These are phyloP conservation scores for Boeremia exigua DNA, from an alignment of 2,329 filamentous ascomycete genomes.

Conservation along the genomic window DNA sequence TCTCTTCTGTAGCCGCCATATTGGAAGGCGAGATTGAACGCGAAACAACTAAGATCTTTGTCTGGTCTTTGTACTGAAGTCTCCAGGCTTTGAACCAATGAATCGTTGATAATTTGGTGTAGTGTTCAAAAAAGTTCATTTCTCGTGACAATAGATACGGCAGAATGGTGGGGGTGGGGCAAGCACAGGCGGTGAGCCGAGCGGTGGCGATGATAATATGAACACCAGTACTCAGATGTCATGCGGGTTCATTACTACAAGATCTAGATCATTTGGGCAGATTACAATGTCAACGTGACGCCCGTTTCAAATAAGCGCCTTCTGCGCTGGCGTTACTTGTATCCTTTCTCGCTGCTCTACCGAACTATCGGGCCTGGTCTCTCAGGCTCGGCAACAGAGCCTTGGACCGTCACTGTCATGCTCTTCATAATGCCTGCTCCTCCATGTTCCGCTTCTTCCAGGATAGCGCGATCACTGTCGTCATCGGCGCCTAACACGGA, in stretches of 20 bases:
- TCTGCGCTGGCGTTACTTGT: too few species aligned
- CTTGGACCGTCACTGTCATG: conserved; percentile 10
- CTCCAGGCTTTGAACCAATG: not conserved
- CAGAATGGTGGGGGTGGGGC: conserved; percentile 9
- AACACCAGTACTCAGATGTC: not conserved
- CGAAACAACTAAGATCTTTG: not conserved
- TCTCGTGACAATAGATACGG: conserved; percentile 5
- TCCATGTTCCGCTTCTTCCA: conserved; percentile 6
- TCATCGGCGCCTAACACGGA: conserved; percentile 27
- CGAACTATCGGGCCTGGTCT: not conserved
- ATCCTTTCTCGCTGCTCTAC: too few species aligned
- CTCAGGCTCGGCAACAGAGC: not conserved
- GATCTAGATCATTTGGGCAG: too few species aligned
- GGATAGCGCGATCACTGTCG: conserved; percentile 34
- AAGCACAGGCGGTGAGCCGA: not conserved
- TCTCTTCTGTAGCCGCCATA: conserved; percentile 23
- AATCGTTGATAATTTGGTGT: not conserved
- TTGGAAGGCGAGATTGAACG: not conserved
- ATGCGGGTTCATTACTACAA: too few species aligned
- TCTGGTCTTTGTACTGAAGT: not conserved
- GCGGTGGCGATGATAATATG: not conserved
- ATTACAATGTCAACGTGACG: too few species aligned
- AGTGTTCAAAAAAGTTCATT: conserved; percentile 16
- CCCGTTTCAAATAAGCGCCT: too few species aligned
- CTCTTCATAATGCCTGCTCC: conserved; percentile 31